Evolutionary conservation across 2,329 filamentous ascomycete genomes (phyloP).

Genomic region (Epichloe gansuensis): DNA sequence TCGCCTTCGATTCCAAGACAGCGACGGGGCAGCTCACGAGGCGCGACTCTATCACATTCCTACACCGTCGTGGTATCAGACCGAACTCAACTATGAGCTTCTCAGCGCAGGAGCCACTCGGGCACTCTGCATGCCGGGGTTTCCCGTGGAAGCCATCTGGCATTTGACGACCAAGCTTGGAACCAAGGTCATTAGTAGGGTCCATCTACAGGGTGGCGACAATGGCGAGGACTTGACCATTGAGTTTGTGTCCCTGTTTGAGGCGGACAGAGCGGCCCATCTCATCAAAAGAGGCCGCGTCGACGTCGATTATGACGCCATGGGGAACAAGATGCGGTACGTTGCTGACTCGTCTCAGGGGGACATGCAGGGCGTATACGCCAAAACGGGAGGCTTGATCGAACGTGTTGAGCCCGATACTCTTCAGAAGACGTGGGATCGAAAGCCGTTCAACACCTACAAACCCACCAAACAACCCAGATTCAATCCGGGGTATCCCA

Average conservation of each 20-base stretch:
- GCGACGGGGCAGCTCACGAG: background rate
- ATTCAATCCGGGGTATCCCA: background rate
- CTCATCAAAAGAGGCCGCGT: background rate
- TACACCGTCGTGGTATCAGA: constrained; percentile 5
- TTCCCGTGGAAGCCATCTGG: constrained; percentile 13
- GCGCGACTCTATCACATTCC: constrained; percentile 6
- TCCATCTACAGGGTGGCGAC: background rate
- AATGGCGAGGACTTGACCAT: constrained; percentile 5
- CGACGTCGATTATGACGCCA: background rate
- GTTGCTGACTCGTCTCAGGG: background rate
- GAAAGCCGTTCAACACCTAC: background rate
- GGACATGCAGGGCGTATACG: background rate
- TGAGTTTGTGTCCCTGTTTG: constrained; percentile 11
- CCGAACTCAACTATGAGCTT: background rate
- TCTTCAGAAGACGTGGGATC: background rate
- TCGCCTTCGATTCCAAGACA: background rate
- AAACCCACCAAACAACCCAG: background rate
- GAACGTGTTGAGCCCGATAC: background rate
- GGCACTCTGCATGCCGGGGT: constrained; percentile 7
- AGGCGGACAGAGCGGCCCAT: constrained; percentile 1
- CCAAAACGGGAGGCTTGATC: background rate
- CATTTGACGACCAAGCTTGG: constrained; percentile 10
- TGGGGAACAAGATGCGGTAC: background rate
- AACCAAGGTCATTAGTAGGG: constrained; percentile 1
- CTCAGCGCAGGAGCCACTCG: constrained; percentile 3